Evolutionary conservation across 768 basidiomycete species (phyloP), one percentile per base, ranked within the genome.

Genomic region (Piloderma croceum): DNA sequence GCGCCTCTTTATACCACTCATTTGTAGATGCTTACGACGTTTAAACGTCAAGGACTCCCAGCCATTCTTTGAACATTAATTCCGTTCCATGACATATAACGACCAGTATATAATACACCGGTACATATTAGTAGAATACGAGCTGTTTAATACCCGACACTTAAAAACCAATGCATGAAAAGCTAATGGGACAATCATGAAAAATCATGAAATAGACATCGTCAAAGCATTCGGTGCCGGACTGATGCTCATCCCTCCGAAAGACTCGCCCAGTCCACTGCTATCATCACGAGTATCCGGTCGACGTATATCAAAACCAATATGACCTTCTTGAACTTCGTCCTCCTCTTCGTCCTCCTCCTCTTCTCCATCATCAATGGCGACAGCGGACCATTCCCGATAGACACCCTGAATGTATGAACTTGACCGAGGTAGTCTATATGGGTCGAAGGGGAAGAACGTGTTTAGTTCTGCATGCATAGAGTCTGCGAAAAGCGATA

Each of bases 381-480:
- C 83, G 3, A 94, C 91, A 23, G 78, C 68, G 13, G 79, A 69
- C 94, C 94, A 99, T 45, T 93, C 89, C 33, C 92, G 71, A 54
- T 97, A 99, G 20, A 96, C 76, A 7, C 69, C 71, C 39, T 89
- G 80, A 40, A 99, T 85, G 53, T 81, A 96, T 17, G 62, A 59
- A 22, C 74, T 69, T 25, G 90, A 91, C 42, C 79, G 73, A 0
- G 90, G 85, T 4, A 99, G 78, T 44, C 82, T 86, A 68, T 90
- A 98, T 3, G 96, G 96, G 60, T 99, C 96, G 58, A 99, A 99
- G 0, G 96, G 96, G 70, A 99, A 99, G 69, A 97, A 98, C 9
- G 83, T 80, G 56, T 90, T 91, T 41, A 98, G 71, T 44, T 93
- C 90, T 7, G 75, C 68, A 37, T 76, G 76, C 44, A 69, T 51